Base-by-base conservation (phyloP, 331 rosid genomes). In the Quercus phellos region DNA sequence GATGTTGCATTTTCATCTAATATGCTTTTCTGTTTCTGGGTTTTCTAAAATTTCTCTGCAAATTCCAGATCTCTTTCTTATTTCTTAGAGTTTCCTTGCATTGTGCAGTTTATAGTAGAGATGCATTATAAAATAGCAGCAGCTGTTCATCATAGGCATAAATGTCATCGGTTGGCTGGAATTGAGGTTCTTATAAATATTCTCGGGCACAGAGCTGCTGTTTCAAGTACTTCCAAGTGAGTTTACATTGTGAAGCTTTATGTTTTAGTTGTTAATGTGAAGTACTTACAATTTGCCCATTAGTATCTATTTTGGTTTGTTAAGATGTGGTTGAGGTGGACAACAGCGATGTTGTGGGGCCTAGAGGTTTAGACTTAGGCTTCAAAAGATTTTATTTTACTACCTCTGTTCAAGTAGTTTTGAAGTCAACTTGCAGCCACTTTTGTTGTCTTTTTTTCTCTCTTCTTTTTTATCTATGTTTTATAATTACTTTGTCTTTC, bases 201-300 rank as follows among this genome's bases (percentile, higher is more conserved):
- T 81, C 89, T 94, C 73, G 97, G 93, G 68, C 81, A 82, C 67
- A 90, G 95, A 88, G 95, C 85, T 82, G 81, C 91, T 70, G 82
- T 87, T 86, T 83, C 93, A 72, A 92, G 98, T 89, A 92, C 97
- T 73, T 87, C 89, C 78, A 90, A 84, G 98, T 94, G 86, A 86
- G 93, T 80, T 63, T 60, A 66, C 78, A 76, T 74, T 51, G 66
- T 5, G 10, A 75, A 32, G 74, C 51, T 74, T 76, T 30, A 29
- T 59, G 46, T 16, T 16, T 77, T 42, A 22, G 71, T 29, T 64
- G 32, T 13, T 12, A 61, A 24, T 19, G 7, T 55, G 63, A 21
- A 9, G 24, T 58, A 21, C 69, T 29, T 35, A 63, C 13, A 16
- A 12, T 14, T 63, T 63, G 6, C 38, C 21, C 17, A 29, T 27